phyloP scores from a whole-genome alignment of 2,329 filamentous ascomycete genomes.

The Fusarium anguioides region DNA sequence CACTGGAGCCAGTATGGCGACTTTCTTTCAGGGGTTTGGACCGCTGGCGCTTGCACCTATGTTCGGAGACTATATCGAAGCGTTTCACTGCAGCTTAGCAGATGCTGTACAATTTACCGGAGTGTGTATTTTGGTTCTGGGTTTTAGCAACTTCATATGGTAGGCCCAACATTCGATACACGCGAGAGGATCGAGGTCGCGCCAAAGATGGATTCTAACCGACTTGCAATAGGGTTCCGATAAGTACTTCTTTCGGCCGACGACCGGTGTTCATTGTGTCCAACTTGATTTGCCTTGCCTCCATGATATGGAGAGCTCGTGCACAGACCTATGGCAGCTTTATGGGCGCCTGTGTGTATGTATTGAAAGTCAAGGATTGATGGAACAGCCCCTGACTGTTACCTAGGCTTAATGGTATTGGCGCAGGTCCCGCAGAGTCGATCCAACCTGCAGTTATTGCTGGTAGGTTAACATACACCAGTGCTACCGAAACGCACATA shows the following conservation, averaged over 20 bases:
- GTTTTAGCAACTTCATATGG: slow-evolving; percentile 1
- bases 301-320: slow-evolving; percentile 2
- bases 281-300: neutral
- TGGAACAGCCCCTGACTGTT: neutral
- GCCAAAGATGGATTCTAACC: neutral
- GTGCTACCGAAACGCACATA: neutral
- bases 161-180: neutral
- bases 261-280: neutral
- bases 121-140: neutral
- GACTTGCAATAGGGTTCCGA: neutral
- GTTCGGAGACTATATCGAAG: neutral
- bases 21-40: neutral
- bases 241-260: neutral
- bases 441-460: neutral
- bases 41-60: neutral
- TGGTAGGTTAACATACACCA: no score
- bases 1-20: neutral
- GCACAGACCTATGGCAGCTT: neutral
- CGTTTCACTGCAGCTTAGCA: neutral
- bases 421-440: neutral
- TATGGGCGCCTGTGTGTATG: neutral
- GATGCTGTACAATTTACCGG: neutral
- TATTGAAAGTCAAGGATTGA: accelerated
- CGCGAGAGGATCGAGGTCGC: accelerated
- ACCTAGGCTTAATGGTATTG: neutral